Conservation (phyloP, 768 basidiomycete species). For the Hirschioporus abietinus region DNA sequence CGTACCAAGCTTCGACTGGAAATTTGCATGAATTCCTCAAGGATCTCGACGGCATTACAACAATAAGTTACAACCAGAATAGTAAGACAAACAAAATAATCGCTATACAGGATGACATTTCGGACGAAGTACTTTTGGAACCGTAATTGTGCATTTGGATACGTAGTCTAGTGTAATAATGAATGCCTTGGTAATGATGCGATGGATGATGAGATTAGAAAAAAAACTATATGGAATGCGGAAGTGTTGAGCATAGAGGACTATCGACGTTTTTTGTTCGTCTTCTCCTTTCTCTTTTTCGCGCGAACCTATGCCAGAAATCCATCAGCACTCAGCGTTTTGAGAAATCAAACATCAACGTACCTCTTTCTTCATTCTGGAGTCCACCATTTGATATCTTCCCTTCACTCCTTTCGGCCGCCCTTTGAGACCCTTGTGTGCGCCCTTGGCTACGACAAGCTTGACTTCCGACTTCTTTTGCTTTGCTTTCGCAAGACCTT, state of each 20-base stretch:
- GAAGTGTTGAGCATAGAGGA: slow-evolving; percentile 18
- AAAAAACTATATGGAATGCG: not conserved
- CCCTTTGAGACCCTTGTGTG: slow-evolving; percentile 85
- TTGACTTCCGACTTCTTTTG: slow-evolving; percentile 72
- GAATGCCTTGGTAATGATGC: slow-evolving; percentile 2
- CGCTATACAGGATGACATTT: not conserved
- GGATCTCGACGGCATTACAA: slow-evolving; percentile 39
- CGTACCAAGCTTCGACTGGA: slow-evolving; percentile 38
- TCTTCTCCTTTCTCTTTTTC: slow-evolving; percentile 74
- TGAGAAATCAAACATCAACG: slow-evolving; percentile 17
- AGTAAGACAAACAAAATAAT: slow-evolving; percentile 3
- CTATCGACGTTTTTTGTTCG: slow-evolving; percentile 53
- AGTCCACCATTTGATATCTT: slow-evolving; percentile 89
- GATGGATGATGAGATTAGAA: not conserved
- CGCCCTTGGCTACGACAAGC: slow-evolving; percentile 88
- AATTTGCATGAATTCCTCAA: slow-evolving; percentile 28
- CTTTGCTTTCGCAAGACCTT: slow-evolving; percentile 61
- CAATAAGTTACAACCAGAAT: slow-evolving; percentile 16
- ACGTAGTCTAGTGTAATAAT: not conserved
- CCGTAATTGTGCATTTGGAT: not conserved
- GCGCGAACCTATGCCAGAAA: slow-evolving; percentile 59
- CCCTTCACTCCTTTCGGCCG: slow-evolving; percentile 96
- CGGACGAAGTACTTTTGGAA: not conserved
- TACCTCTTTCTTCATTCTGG: slow-evolving; percentile 92
- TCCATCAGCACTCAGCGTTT: slow-evolving; percentile 9